Conservation (phyloP, 805 yeast genomes). For the Nakazawaea holstii region DNA sequence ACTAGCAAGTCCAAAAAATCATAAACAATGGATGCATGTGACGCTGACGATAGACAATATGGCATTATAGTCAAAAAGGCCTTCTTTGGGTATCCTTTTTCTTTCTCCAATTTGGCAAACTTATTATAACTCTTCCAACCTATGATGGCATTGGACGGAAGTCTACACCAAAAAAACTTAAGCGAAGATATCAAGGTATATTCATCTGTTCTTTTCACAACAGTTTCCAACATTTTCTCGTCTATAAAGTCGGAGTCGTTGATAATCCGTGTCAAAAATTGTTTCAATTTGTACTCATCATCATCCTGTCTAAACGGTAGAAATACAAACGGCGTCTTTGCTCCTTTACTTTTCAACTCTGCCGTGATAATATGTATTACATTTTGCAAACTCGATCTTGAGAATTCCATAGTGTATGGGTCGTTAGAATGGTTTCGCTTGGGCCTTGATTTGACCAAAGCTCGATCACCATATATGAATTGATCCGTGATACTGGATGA, state of each 20-base stretch:
- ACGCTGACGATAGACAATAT: slow-evolving; percentile 71
- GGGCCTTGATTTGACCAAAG: neutral
- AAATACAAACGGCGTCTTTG: slow-evolving; percentile 67
- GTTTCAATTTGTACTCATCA: slow-evolving; percentile 53
- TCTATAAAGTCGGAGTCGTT: slow-evolving; percentile 49
- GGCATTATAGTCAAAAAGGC: slow-evolving; percentile 85
- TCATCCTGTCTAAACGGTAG: slow-evolving; percentile 74
- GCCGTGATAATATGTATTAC: slow-evolving; percentile 67
- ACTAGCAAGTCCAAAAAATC: slow-evolving; percentile 81
- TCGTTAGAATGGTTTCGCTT: neutral
- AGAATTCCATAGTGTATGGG: slow-evolving; percentile 34
- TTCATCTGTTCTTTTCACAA: slow-evolving; percentile 52
- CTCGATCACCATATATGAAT: slow-evolving; percentile 6
- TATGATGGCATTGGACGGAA: slow-evolving; percentile 72
- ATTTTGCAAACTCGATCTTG: slow-evolving; percentile 61
- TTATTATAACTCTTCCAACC: slow-evolving; percentile 83
- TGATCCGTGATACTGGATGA: slow-evolving; percentile 6
- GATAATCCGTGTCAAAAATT: slow-evolving; percentile 52
- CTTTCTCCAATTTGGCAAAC: slow-evolving; percentile 60
- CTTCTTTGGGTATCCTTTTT: slow-evolving; percentile 59
- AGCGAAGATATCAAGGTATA: slow-evolving; percentile 68
- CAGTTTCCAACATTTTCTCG: slow-evolving; percentile 32
- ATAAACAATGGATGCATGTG: slow-evolving; percentile 85
- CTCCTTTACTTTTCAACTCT: slow-evolving; percentile 64
- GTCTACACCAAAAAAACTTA: slow-evolving; percentile 82